Evolutionary conservation across 108 stramenopile species (phyloP).

Genomic region (Skeletonema tropicum): DNA sequence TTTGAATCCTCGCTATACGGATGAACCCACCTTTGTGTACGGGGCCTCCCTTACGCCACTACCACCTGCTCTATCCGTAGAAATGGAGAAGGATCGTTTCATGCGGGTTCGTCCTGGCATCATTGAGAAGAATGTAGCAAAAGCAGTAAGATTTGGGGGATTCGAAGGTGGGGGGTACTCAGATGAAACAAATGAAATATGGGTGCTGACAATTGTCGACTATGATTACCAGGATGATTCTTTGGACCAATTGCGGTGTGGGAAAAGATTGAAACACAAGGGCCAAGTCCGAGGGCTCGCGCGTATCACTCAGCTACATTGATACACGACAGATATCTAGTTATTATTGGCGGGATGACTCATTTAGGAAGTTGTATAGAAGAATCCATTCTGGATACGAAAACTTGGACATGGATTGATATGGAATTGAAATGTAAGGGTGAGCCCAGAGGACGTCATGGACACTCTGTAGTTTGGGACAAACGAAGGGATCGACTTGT

Average conservation of each 20-base stretch:
- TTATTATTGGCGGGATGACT: conserved; percentile 68
- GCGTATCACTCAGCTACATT: conserved; percentile 74
- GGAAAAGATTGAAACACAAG: conserved; percentile 18
- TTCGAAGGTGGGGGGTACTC: conserved; percentile 69
- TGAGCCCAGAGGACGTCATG: conserved; percentile 57
- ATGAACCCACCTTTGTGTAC: conserved; percentile 39
- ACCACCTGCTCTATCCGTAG: background rate
- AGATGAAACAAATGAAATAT: conserved; percentile 56
- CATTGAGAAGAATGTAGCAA: background rate
- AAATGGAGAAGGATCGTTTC: conserved; percentile 22
- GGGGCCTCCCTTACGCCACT: conserved; percentile 51
- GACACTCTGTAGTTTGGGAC: conserved; percentile 66
- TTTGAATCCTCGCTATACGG: background rate
- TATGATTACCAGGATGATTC: background rate
- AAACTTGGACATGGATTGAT: conserved; percentile 63
- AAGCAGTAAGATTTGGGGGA: conserved; percentile 65
- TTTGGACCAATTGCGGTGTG: background rate
- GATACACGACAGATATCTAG: conserved; percentile 51
- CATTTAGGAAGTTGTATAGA: conserved; percentile 39
- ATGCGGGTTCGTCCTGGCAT: background rate
- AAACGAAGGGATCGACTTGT: conserved; percentile 52
- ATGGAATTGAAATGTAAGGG: background rate
- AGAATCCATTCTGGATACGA: conserved; percentile 55
- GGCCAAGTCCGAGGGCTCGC: conserved; percentile 20
- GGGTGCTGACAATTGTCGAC: conserved; percentile 40